Evolutionary conservation across 768 basidiomycete species (phyloP), one percentile per base, ranked within the genome.

Genomic region (Trametes sanguinea): DNA sequence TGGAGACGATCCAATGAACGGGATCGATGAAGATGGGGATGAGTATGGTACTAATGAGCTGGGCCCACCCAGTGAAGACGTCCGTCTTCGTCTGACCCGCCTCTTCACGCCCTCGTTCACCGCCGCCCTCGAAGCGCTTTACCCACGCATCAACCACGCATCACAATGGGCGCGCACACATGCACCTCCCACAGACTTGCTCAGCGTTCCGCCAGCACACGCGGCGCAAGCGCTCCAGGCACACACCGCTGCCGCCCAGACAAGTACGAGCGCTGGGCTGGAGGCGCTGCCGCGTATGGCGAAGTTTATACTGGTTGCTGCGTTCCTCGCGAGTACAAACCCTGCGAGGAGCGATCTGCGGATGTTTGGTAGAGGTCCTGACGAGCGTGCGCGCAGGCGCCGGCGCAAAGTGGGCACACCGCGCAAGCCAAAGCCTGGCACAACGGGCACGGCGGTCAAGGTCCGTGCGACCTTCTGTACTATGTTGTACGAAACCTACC

Each of bases 241-340:
- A 11, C 60, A 62, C 40, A 45, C 54, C n/a, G 29, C 35, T 39
- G 0, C 14, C 22, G 4, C 45, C 6, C 57, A 54, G 27, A 59
- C 57, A 4, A 56, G 60, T 4, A n/a, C 55, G 10, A 35, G 67
- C 51, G 68, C 56, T 35, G 47, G 55, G 30, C 69, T 78, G 14
- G 71, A 71, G 4, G 73, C 76, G 17, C 76, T 89, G 39, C 86
- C 88, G 1, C 81, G 83, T 4, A 83, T 90, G 80, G 85, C 86
- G 22, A 89, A 89, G 68, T 94, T 85, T 67, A 78, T 94, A 27
- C 75, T 95, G 4, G 72, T 94, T 3, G 89, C 91, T 0, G 83
- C 87, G 1, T 96, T 87, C 69, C 74, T 94, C 43, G 92, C 93
- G 5, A 92, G 92, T 44, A 89, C 88, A 44, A 97, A 96, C 68